Base-by-base conservation (phyloP, 169 alveolate genomes). In the Haemoproteus tartakovskyi region DNA sequence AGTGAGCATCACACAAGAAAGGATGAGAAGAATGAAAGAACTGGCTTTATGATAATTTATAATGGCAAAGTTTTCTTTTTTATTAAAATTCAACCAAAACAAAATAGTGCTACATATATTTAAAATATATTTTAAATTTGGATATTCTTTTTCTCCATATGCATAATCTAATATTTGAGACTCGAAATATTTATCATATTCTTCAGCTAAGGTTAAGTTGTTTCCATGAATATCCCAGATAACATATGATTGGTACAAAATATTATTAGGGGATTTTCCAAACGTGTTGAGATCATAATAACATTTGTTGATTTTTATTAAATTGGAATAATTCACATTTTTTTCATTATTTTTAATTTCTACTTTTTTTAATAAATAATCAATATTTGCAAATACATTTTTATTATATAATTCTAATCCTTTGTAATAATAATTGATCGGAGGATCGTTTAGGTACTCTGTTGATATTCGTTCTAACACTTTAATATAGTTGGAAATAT, bases 61-160 rank as follows among this genome's bases (percentile, higher is more conserved):
- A 30, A 88, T 51, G 4, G 82, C 87, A 40, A 86, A 59, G 45
- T 85, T 85, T 52, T 83, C 91, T 37, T 63, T 46, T 51, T 80
- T 74, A 63, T 88, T 78, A 47, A 88, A 86, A 51, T 88, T 82
- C 5, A 88, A 40, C 93, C 93, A 88, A 59, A 88, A 88, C 11
- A 86, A 79, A 2, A 79, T 70, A 21, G 87, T 79, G 36, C 87
- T 79, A 33, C 84, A 60, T 0, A 85, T 62, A 36, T 85, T 59
- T 29, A 80, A 67, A 24, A 88, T 74, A 82, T 88, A 88, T 29
- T 61, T 56, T 74, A 88, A 57, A 18, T 87, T 82, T 1, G 93
- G 93, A 38, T 80, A 63, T 12, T 85, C 89, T 41, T 80, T 60
- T 67, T 79, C 80, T 41, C 88, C 87, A 89, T 60, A 86, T 29